Percentiles rank a stretch among this genome's conserved stretches.
phyloP scores from a whole-genome alignment of 345 rosid genomes.

The Ceriops decandra region DNA sequence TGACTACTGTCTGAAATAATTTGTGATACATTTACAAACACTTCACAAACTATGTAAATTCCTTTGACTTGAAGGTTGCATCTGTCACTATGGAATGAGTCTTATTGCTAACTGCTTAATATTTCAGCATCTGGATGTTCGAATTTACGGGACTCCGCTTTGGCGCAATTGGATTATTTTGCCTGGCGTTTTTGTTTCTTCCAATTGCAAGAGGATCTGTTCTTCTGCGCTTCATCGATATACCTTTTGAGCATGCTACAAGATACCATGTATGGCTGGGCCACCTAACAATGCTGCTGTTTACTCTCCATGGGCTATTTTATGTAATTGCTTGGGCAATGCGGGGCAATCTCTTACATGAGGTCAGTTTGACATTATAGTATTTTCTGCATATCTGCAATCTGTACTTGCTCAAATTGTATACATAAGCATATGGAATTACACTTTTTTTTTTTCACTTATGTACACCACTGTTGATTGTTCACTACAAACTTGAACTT shows the following conservation, averaged over 20 bases:
- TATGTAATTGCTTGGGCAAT: slow-evolving; percentile 56
- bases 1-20: background rate
- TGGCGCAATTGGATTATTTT: slow-evolving; percentile 65
- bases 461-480: background rate
- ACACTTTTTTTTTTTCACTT: background rate
- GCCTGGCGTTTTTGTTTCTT: slow-evolving; percentile 71
- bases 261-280: slow-evolving; percentile 94
- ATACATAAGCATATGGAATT: background rate
- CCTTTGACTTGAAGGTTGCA: background rate
- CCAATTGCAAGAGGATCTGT: slow-evolving; percentile 84
- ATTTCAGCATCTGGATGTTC: slow-evolving; percentile 40
- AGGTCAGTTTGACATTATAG: slow-evolving; percentile 41
- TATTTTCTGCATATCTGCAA: background rate
- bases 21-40: slow-evolving; percentile 4
- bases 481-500: background rate
- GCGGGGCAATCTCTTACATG: slow-evolving; percentile 48
- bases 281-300: slow-evolving; percentile 71
- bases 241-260: slow-evolving; percentile 92
- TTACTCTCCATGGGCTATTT: slow-evolving; percentile 73
- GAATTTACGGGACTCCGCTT: slow-evolving; percentile 55
- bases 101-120: slow-evolving; percentile 7
- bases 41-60: background rate
- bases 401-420: background rate
- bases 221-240: slow-evolving; percentile 70
- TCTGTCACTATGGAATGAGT: slow-evolving; percentile 6